These are phyloP conservation scores for Tetrahymena borealis DNA, from an alignment of 73 alveolate genomes.

Conservation along the genomic window DNA sequence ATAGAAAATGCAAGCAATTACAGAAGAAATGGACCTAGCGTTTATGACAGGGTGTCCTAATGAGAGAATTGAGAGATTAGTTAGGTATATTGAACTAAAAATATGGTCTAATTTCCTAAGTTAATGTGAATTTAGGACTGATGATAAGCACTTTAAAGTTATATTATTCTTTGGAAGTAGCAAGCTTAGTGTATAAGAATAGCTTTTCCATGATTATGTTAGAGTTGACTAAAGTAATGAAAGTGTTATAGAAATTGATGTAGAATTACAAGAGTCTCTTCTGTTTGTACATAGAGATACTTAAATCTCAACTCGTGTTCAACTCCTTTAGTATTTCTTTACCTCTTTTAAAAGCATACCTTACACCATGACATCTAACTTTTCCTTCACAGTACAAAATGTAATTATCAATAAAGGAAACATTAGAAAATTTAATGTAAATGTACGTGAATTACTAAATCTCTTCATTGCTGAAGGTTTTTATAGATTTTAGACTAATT, in stretches of 20 bases:
- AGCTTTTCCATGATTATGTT: neutral
- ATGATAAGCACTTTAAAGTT: neutral
- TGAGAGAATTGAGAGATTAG: neutral
- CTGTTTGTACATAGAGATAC: neutral
- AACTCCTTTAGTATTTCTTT: neutral
- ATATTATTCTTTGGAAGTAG: neutral
- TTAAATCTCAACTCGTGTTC: neutral
- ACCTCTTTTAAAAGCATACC: neutral
- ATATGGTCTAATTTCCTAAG: neutral
- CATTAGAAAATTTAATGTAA: neutral
- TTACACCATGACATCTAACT: neutral
- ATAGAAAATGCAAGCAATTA: neutral
- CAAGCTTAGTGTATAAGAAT: neutral
- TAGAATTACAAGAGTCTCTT: neutral
- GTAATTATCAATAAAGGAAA: neutral
- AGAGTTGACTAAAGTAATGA: neutral
- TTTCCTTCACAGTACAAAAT: neutral
- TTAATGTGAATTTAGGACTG: neutral
- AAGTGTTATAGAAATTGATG: neutral
- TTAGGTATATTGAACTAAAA: neutral
- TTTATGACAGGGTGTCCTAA: neutral
- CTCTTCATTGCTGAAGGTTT: conserved; percentile 40
- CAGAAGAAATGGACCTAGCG: neutral
- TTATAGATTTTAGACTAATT: conserved; percentile 33
- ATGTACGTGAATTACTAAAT: conserved; percentile 28